Evolutionary conservation across 495 filamentous ascomycete species (phyloP), one percentile per base, ranked within the genome.

Genomic region (Penicillium diatomitis): DNA sequence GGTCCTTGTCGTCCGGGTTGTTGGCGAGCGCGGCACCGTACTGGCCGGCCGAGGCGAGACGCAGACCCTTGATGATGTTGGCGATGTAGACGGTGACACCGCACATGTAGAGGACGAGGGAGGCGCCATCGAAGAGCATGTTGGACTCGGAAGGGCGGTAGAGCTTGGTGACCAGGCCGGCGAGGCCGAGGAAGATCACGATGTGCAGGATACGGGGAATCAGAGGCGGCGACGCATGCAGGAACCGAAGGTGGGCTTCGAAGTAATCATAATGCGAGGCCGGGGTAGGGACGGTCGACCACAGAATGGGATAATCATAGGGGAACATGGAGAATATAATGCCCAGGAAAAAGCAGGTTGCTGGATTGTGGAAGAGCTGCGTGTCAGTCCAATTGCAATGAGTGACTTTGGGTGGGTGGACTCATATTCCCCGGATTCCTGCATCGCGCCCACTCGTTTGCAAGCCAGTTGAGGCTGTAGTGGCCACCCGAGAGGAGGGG

Each of bases 221-320:
- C 28, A 97, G 77, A 0, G 88, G 87, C 3, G 92, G 92, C 3
- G 90, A 87, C 53, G 81, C 79, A 70, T 95, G 84, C 39, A 98
- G 70, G 68, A 94, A 86, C 39, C 77, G 79, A 27, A 97, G 83
- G 75, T 98, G 92, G 11, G 76, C 75, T 70, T 97, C 91, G 32
- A 95, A 76, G 61, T 85, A 79, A 65, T 83, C 77, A 64, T 82
- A 86, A 77, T 85, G 87, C n/a, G 75, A 64, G 10, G 70, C 54
- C 7, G 80, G 72, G 34, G 84, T 79, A 0, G 77, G 73, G 41
- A 73, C 72, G 5, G 80, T 78, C 32, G 86, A 84, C 92, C 92
- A 98, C 34, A 98, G 87, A 50, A 96, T 85, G 43, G 90, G 88
- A 75, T 90, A 96, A 80, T 98, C 92, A 77, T 96, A 97, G 50